Conservation (phyloP, 345 rosid genomes). For the Arabidopsis suecica region DNA sequence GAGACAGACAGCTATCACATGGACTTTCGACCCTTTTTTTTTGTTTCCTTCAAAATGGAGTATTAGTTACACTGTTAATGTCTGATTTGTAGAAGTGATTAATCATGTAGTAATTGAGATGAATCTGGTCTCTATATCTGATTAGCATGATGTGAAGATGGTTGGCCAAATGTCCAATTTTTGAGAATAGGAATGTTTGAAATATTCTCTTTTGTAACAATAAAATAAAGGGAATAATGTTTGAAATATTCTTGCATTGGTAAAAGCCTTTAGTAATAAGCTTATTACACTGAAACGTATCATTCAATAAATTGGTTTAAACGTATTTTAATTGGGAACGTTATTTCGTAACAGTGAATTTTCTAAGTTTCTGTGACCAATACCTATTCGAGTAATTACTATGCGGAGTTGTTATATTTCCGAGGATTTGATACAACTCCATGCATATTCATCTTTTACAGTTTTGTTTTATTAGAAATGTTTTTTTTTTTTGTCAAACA, state of each 20-base stretch:
- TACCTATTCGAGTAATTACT: slow-evolving; percentile 15
- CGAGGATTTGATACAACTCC: not conserved
- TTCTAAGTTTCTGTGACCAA: not conserved
- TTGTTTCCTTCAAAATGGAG: not conserved
- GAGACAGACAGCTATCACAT: slow-evolving; percentile 37
- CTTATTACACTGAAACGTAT: slow-evolving; percentile 36
- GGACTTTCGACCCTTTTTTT: slow-evolving; percentile 23
- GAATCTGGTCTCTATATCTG: slow-evolving; percentile 1
- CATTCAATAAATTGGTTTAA: slow-evolving; percentile 20
- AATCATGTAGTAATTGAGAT: slow-evolving; percentile 24
- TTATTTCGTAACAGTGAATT: slow-evolving; percentile 12
- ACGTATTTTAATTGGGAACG: not conserved
- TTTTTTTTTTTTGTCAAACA: too few relatives aligned
- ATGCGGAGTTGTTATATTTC: not conserved
- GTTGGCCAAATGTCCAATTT: slow-evolving; percentile 16
- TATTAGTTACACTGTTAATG: slow-evolving; percentile 19
- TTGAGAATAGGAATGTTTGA: slow-evolving; percentile 19
- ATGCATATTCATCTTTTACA: not conserved
- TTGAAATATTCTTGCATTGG: slow-evolving; percentile 22
- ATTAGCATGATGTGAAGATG: not conserved
- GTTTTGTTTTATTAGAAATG: not conserved
- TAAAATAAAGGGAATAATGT: not conserved
- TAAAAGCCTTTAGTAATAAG: slow-evolving; percentile 2
- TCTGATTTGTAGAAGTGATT: slow-evolving; percentile 10
- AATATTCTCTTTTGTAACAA: not conserved